Evolutionary conservation across 192 early-diverging fungal genomes (phyloP), one percentile per base, ranked within the genome.

Genomic region (Coemansia sp.): DNA sequence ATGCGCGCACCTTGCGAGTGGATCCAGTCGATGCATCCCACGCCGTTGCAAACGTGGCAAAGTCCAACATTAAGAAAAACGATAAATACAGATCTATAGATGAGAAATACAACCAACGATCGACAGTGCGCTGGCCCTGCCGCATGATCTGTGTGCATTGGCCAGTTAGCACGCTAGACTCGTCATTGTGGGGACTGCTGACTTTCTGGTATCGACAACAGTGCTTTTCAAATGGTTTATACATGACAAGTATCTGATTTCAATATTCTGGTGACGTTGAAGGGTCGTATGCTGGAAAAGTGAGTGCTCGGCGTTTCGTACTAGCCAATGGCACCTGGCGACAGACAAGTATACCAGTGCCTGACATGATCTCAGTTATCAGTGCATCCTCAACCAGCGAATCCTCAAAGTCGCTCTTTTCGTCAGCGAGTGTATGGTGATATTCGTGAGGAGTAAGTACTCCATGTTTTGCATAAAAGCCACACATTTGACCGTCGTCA

Each of bases 1-100:
- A 81, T 22, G 61, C 75, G 18, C 46, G 49, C 33, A 76, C 60
- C 1, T 12, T 29, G 3, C 38, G 13, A 5, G 29, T 22, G 27
- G 33, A 57, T 31, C 62, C 24, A 18, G 44, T 52, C 22, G 61
- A 46, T 12, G 63, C 64, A 11, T 74, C 70, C 78, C 78, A 80
- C 15, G 78, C 73, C 6, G 73, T 52, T 20, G n/a, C 27, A 43
- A 67, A 71, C 53, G 66, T 57, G 39, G 57, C 29, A 5, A 69
- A 40, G 1, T 20, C 58, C 33, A 70, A 64, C 74, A 81, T 79
- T 27, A 52, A 36, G 4, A 39, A 46, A 34, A 34, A 38, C 27
- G 27, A 49, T 39, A 69, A 43, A n/a, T 10, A 39, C 38, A 43
- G 49, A 22, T 52, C 49, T 52, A 52, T 52, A 52, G 3, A 38